Evolutionary conservation across 768 basidiomycete species (phyloP), one percentile per base, ranked within the genome.

Genomic region (Rhodosporidiobolus sp.): DNA sequence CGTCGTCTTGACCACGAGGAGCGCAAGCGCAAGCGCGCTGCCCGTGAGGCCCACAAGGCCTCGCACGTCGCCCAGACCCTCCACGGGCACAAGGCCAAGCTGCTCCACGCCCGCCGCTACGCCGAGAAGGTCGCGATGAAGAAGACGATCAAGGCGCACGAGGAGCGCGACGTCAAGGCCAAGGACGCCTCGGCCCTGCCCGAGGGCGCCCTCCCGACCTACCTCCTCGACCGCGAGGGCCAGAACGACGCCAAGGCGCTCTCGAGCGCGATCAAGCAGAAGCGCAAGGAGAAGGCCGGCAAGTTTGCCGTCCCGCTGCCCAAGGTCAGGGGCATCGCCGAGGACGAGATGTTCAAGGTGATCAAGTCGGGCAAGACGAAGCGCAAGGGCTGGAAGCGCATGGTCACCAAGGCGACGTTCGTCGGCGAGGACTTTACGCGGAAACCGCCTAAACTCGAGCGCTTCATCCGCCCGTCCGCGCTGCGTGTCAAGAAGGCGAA

Each of bases 291-390:
- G 84, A 94, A 95, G 84, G 96, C 95, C 3, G 95, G 95, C 26
- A 97, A 96, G 82, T 99, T 92, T 83, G 88, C 94, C 26, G 96
- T 99, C 3, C 96, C 96, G 9, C 80, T 99, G 72, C 96, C 96
- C 60, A 95, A 93, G 83, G 96, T 99, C 63, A 85, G 95, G 70
- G 96, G 96, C 28, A 97, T 99, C 77, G 94, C 95, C 24, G 96
- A 99, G 82, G 96, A 98, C 78, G 96, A 99, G 85, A 96, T 94
- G 90, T 99, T 99, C 86, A 97, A 94, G 85, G 96, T 99, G 43
- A 84, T 99, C 85, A 92, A 93, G 85, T 94, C 95, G 1, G 96
- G 96, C 66, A 97, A 97, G 84, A 90, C 86, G 80, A 96, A 93
- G 83, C 88, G 87, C 79, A 99, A 98, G 83, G 86, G 90, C 26